Conservation (phyloP, 352 stramenopile genomes). For the Globisporangium parvum region DNA sequence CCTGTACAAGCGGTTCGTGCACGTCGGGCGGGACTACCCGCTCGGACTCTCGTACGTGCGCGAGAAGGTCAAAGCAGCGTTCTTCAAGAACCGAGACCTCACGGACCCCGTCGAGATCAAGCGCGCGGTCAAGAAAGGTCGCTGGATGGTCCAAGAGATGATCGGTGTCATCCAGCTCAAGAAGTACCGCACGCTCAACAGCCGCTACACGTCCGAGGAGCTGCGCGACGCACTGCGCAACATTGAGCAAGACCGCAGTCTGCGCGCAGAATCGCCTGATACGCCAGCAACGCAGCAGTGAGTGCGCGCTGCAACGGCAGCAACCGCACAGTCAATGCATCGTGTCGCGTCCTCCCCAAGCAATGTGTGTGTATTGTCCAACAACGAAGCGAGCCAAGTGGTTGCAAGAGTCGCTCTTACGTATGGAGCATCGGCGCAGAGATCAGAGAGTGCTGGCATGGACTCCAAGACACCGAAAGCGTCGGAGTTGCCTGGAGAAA, state of each 20-base stretch:
- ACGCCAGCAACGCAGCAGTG: too few relatives aligned
- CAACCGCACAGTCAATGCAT: too few relatives aligned
- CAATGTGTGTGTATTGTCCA: too few relatives aligned
- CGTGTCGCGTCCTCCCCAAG: too few relatives aligned
- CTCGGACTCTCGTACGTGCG: constrained; percentile 89
- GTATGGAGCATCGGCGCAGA: constrained; percentile 39
- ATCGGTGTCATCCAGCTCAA: constrained; percentile 96
- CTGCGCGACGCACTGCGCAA: constrained; percentile 34
- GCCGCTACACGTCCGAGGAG: constrained; percentile 85
- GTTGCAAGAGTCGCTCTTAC: constrained; percentile 11
- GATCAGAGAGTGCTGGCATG: constrained; percentile 38
- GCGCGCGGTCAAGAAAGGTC: constrained; percentile 90
- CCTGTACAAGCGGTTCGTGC: constrained; percentile 93
- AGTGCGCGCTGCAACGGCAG: too few relatives aligned
- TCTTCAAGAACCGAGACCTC: constrained; percentile 85
- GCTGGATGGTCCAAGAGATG: constrained; percentile 95
- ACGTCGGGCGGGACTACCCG: constrained; percentile 94
- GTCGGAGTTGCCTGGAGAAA: neutral
- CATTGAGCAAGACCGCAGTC: constrained; percentile 18
- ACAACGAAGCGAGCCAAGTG: too few relatives aligned
- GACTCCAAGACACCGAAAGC: constrained; percentile 20
- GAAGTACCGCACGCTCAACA: constrained; percentile 95
- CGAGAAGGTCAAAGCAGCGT: constrained; percentile 86
- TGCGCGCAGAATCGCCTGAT: constrained; percentile 29
- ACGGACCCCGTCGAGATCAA: constrained; percentile 30